Evolutionary conservation across 1,284 basidiomycete genomes (phyloP).

Genomic region (Heterobasidion occidentale): DNA sequence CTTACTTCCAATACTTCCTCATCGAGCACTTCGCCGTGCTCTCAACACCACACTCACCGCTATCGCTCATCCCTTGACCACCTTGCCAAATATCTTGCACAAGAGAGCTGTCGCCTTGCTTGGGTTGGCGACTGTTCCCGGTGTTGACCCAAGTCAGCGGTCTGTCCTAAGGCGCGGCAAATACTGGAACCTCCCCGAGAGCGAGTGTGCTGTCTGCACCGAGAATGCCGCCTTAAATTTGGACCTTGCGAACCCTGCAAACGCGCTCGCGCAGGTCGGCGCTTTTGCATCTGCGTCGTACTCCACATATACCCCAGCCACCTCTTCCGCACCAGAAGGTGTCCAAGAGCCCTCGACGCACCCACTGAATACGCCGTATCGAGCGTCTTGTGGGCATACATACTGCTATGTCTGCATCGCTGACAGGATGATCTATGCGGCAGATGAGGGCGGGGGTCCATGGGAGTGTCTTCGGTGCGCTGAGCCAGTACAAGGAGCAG

Average conservation of each 20-base stretch:
- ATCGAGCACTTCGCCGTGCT: slow-evolving; percentile 49
- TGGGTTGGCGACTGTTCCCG: slow-evolving; percentile 2
- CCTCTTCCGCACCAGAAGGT: slow-evolving; percentile 2
- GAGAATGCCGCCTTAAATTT: slow-evolving; percentile 62
- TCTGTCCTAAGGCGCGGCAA: slow-evolving; percentile 31
- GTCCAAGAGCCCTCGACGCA: slow-evolving; percentile 40
- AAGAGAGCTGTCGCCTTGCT: slow-evolving; percentile 4
- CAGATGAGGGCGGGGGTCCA: slow-evolving; percentile 52
- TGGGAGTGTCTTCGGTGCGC: slow-evolving; percentile 84
- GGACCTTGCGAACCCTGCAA: slow-evolving; percentile 44
- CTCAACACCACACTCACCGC: slow-evolving; percentile 27
- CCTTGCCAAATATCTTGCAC: slow-evolving; percentile 30
- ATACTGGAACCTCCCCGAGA: slow-evolving; percentile 53
- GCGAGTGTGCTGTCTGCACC: slow-evolving; percentile 75
- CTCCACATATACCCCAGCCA: slow-evolving; percentile 1
- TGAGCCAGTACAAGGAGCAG: slow-evolving; percentile 46
- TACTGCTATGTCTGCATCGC: slow-evolving; percentile 89
- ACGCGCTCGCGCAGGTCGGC: slow-evolving; percentile 36
- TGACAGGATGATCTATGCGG: slow-evolving; percentile 67
- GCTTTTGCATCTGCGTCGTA: slow-evolving; percentile 2
- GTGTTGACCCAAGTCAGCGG: slow-evolving; percentile 18
- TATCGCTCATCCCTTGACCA: slow-evolving; percentile 25
- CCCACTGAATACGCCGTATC: slow-evolving; percentile 66
- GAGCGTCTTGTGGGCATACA: slow-evolving; percentile 69
- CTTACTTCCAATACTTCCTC: slow-evolving; percentile 78